These are phyloP conservation scores for Diplodia scrobiculata DNA, from an alignment of 2,329 filamentous ascomycete species.

Conservation along the genomic window DNA sequence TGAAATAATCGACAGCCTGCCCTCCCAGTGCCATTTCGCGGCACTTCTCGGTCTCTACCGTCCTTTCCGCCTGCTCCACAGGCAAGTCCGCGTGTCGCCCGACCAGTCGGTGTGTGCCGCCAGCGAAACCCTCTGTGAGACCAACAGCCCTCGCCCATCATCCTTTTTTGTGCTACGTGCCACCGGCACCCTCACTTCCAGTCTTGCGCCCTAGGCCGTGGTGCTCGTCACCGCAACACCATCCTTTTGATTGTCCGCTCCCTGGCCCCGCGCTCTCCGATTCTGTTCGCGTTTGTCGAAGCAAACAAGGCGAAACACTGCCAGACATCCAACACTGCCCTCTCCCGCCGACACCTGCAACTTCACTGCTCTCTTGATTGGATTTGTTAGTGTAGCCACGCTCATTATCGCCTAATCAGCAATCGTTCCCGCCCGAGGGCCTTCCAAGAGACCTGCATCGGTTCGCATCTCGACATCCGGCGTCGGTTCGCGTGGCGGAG, in stretches of 20 bases:
- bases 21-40: background rate
- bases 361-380: background rate
- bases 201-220: constrained; percentile 11
- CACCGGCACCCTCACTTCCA: constrained; percentile 25
- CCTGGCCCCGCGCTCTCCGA: background rate
- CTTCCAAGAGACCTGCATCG: background rate
- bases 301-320: constrained; percentile 1
- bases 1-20: constrained; percentile 19
- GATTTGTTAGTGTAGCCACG: background rate
- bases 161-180: constrained; percentile 19
- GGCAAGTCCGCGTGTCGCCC: constrained; percentile 5
- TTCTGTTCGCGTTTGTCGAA: constrained; percentile 1
- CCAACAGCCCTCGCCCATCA: constrained; percentile 2
- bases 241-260: constrained; percentile 13
- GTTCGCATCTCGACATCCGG: background rate
- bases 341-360: background rate
- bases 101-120: constrained; percentile 10
- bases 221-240: constrained; percentile 22
- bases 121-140: background rate
- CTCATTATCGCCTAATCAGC: background rate
- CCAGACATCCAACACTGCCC: background rate
- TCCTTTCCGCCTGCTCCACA: constrained; percentile 14
- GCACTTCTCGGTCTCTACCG: background rate
- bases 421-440: background rate
- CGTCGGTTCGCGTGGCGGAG: background rate